Conservation (phyloP, 164 flowering plant species). For the Pachysandra terminalis region DNA sequence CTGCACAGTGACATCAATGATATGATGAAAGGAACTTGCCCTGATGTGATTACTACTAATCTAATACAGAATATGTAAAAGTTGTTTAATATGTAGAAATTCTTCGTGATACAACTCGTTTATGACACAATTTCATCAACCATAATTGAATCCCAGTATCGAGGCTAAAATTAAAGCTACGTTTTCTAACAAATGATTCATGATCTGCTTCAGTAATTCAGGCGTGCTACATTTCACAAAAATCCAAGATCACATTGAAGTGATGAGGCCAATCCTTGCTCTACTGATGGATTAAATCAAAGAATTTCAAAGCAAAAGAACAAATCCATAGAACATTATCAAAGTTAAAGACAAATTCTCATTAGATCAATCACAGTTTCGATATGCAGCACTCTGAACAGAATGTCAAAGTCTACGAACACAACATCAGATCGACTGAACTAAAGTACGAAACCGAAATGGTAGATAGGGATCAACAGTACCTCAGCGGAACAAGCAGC, state of each 20-base stretch:
- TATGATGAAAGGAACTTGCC: no score
- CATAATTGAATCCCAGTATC: background rate
- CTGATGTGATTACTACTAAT: no score
- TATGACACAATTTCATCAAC: background rate
- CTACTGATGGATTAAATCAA: no score
- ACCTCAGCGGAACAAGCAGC: slow-evolving; percentile 97
- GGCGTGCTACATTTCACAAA: background rate
- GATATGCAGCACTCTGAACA: no score
- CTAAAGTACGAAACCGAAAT: background rate
- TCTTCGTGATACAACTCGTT: no score
- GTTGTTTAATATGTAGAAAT: no score
- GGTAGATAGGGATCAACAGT: background rate
- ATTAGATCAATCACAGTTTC: background rate
- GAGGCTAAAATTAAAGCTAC: background rate
- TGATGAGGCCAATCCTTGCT: background rate
- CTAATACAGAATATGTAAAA: no score
- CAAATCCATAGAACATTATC: background rate
- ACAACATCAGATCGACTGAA: background rate
- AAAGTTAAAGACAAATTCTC: no score
- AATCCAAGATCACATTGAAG: background rate
- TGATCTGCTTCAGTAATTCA: background rate
- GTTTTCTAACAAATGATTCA: background rate
- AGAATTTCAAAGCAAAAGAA: no score
- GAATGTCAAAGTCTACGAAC: background rate
- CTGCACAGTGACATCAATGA: no score